These are phyloP conservation scores for Candida nemodendra DNA, from an alignment of 805 yeast species.

Conservation along the genomic window DNA sequence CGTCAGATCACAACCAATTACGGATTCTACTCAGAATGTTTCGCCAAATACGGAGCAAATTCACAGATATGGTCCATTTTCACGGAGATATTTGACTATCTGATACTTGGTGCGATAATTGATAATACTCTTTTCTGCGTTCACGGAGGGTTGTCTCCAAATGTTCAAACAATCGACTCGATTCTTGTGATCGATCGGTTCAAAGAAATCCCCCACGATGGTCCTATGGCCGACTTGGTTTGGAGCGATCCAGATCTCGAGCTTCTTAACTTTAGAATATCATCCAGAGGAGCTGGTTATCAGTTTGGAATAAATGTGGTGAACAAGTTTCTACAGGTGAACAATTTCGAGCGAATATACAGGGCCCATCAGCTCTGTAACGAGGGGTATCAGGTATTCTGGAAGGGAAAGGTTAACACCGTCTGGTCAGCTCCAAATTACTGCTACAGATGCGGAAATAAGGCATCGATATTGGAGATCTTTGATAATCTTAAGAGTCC, in stretches of 20 bases:
- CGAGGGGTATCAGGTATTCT: constrained; percentile 91
- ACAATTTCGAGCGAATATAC: constrained; percentile 74
- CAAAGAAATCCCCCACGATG: constrained; percentile 96
- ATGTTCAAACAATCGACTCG: constrained; percentile 91
- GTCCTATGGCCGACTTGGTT: constrained; percentile 98
- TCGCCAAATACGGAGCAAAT: constrained; percentile 76
- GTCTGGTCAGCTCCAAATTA: constrained; percentile 99
- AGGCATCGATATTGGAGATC: constrained; percentile 95
- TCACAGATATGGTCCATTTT: constrained; percentile 82
- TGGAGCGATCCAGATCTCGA: constrained; percentile 98
- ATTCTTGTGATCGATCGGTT: constrained; percentile 87
- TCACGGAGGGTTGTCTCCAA: constrained; percentile 96
- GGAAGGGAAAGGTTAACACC: constrained; percentile 87
- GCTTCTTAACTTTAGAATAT: constrained; percentile 71
- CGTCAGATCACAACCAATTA: constrained; percentile 96
- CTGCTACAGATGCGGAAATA: constrained; percentile 94
- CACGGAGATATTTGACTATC: constrained; percentile 89
- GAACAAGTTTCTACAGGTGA: constrained; percentile 75
- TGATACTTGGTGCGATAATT: constrained; percentile 85
- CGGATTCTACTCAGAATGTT: constrained; percentile 94
- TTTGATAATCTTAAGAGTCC: constrained; percentile 56
- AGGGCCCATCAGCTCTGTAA: constrained; percentile 97
- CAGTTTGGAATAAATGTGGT: constrained; percentile 92
- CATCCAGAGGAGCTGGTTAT: constrained; percentile 98
- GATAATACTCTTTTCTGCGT: constrained; percentile 90